Conservation (phyloP, 108 stramenopile genomes). For the Nannochloropsis salina region DNA sequence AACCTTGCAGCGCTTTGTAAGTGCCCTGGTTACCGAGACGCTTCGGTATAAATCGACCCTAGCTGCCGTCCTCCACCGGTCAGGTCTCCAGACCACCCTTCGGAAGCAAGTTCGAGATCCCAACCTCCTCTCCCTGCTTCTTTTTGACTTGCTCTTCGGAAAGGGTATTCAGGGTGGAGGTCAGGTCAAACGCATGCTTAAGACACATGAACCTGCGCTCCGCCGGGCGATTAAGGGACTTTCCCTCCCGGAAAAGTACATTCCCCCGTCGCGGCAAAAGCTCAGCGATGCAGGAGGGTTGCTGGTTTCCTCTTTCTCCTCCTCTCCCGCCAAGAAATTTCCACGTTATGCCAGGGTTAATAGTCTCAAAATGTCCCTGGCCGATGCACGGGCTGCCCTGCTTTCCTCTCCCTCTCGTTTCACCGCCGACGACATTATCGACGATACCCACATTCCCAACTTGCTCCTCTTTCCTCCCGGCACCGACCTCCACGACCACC, state of each 20-base stretch:
- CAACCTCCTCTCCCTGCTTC: constrained; percentile 33
- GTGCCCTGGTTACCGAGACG: constrained; percentile 37
- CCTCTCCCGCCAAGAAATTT: neutral
- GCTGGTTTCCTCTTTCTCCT: neutral
- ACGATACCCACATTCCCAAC: constrained; percentile 49
- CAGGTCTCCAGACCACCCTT: neutral
- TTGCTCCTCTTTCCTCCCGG: constrained; percentile 49
- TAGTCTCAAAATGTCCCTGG: neutral
- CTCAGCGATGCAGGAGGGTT: neutral
- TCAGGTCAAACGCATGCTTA: constrained; percentile 35
- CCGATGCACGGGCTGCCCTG: constrained; percentile 2
- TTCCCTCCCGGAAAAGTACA: neutral
- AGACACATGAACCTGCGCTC: neutral
- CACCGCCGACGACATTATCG: neutral
- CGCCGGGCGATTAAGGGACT: neutral
- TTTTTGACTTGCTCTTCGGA: constrained; percentile 49
- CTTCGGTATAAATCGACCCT: constrained; percentile 26
- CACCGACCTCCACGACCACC: constrained; percentile 54
- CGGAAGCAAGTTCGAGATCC: constrained; percentile 11
- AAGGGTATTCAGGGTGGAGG: constrained; percentile 49
- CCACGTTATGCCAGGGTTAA: constrained; percentile 43
- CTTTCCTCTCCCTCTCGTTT: neutral
- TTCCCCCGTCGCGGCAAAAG: neutral
- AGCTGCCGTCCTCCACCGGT: constrained; percentile 21
- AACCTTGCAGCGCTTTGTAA: neutral